Evolutionary conservation across 495 filamentous ascomycete genomes (phyloP).

Genomic region (Amniculicola lignicola): DNA sequence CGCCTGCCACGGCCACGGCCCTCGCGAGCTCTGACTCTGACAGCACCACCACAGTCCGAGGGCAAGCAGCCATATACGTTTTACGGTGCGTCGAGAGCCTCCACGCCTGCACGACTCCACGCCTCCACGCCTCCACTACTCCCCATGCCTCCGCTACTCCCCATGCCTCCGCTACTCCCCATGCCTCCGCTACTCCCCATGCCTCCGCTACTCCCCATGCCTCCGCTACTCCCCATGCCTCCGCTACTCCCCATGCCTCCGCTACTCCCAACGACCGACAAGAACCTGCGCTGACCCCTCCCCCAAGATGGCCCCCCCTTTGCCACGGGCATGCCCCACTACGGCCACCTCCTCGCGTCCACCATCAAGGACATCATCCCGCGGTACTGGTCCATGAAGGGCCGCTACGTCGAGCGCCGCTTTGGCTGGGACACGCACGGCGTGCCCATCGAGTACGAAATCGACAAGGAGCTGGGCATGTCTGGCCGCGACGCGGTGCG

Average conservation of each 20-base stretch:
- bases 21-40: constrained; percentile 11
- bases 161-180: no score
- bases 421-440: constrained; percentile 93
- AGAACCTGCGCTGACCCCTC: background rate
- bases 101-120: no score
- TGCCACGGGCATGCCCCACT: constrained; percentile 80
- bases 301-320: constrained; percentile 56
- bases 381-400: constrained; percentile 97
- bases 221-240: no score
- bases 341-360: constrained; percentile 91
- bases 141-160: no score
- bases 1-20: no score
- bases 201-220: no score
- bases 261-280: constrained; percentile 48
- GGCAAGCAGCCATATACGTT: constrained; percentile 76
- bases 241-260: no score
- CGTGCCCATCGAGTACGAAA: constrained; percentile 94
- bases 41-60: constrained; percentile 45
- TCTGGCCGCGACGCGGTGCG: constrained; percentile 84
- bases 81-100: no score
- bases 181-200: no score
- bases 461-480: constrained; percentile 94
- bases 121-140: no score
- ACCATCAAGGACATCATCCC: constrained; percentile 98
- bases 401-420: constrained; percentile 73